Percentiles rank a stretch among this genome's conserved stretches.
These are phyloP conservation scores for Lagenidium giganteum DNA, from an alignment of 352 stramenopile genomes.

Conservation along the genomic window DNA sequence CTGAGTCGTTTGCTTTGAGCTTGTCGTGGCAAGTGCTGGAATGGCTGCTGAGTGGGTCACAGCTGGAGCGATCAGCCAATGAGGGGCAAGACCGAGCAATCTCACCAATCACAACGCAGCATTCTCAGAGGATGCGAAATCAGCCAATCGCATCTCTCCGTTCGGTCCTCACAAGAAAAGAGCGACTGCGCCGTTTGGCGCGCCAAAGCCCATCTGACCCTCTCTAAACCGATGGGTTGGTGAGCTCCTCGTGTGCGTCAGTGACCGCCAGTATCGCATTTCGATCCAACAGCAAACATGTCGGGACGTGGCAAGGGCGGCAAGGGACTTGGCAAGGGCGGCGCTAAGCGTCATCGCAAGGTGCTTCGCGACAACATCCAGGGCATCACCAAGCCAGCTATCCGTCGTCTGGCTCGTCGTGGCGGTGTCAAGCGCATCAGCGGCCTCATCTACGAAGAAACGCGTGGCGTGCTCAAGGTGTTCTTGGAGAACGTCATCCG, in stretches of 20 bases:
- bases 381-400: slow-evolving; percentile 94
- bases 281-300: slow-evolving; percentile 74
- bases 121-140: too few relatives aligned
- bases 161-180: too few relatives aligned
- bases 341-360: slow-evolving; percentile 96
- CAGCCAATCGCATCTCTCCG: too few relatives aligned
- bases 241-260: background rate
- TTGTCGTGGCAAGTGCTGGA: too few relatives aligned
- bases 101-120: too few relatives aligned
- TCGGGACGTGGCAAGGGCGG: slow-evolving; percentile 81
- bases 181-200: slow-evolving; percentile 26
- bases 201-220: slow-evolving; percentile 4
- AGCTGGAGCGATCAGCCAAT: too few relatives aligned
- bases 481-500: slow-evolving; percentile 98
- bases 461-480: slow-evolving; percentile 96
- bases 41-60: too few relatives aligned
- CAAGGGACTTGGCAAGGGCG: slow-evolving; percentile 92
- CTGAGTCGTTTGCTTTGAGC: slow-evolving; percentile 22
- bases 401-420: slow-evolving; percentile 45
- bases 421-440: slow-evolving; percentile 51
- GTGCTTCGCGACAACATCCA: slow-evolving; percentile 98
- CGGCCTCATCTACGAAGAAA: slow-evolving; percentile 89
- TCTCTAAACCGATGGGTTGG: background rate
- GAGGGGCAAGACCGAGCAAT: too few relatives aligned
- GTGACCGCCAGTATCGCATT: slow-evolving; percentile 30